These are phyloP conservation scores for Cladosporium halotolerans DNA, from an alignment of 2,329 filamentous ascomycete genomes.

Conservation along the genomic window DNA sequence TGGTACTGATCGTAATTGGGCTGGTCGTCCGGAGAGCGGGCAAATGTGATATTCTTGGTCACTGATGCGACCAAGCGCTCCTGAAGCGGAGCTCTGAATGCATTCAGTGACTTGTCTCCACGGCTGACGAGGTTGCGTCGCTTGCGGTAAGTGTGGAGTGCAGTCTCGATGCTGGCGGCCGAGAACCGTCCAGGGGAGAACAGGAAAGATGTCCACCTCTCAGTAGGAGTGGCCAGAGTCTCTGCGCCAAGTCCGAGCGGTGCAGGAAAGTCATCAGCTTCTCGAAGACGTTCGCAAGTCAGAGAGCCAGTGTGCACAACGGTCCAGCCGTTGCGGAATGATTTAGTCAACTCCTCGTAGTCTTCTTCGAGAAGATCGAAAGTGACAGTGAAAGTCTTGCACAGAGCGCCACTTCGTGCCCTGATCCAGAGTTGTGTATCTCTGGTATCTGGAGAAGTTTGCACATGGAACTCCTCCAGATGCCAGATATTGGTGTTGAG, in stretches of 20 bases:
- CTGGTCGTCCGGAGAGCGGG: constrained; percentile 54
- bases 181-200: constrained; percentile 80
- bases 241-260: constrained; percentile 28
- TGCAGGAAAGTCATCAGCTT: constrained; percentile 33
- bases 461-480: constrained; percentile 42
- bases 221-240: constrained; percentile 35
- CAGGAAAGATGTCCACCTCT: constrained; percentile 81
- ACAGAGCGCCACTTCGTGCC: constrained; percentile 50
- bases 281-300: constrained; percentile 36
- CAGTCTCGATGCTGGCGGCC: constrained; percentile 71
- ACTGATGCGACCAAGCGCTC: constrained; percentile 72
- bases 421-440: constrained; percentile 43
- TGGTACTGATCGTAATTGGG: constrained; percentile 73
- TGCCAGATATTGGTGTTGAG: constrained; percentile 48
- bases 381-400: constrained; percentile 63
- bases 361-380: constrained; percentile 58
- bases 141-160: constrained; percentile 73
- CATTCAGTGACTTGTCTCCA: constrained; percentile 35
- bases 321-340: constrained; percentile 57
- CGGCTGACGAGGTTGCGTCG: constrained; percentile 42
- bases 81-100: constrained; percentile 55
- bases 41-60: constrained; percentile 60
- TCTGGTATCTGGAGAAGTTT: constrained; percentile 34
- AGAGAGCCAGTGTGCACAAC: constrained; percentile 38
- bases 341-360: constrained; percentile 52